Evolutionary conservation across 768 basidiomycete genomes (phyloP), one percentile per base, ranked within the genome.

Genomic region (Lyophyllum shimeji): DNA sequence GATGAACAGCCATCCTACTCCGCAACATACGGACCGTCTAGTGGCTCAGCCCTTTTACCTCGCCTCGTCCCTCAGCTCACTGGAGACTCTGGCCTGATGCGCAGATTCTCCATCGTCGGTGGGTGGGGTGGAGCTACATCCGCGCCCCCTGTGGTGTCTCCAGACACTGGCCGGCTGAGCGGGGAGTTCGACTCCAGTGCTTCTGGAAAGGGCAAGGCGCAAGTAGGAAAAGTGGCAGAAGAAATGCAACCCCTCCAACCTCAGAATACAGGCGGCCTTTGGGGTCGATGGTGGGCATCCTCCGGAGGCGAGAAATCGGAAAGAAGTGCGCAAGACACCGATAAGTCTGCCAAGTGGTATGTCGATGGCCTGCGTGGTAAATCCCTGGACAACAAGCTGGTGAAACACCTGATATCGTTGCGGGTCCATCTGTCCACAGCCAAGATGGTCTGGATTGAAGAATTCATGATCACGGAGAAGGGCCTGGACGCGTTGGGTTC

Each of bases 401-500:
- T 82, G 49, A 93, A 90, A 65, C 85, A 90, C 63, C 74, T 97
- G 1, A 88, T 93, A 42, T 84, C 87, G 1, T 76, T 98, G 17
- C 85, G 94, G 2, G 89, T 95, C 0, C 89, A 93, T 63, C 74
- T 97, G 1, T 91, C 93, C 2, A 95, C 93, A 0, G 90, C 89
- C 0, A 86, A 85, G 56, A 57, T 95, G 12, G 71, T 77, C 2
- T 95, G 93, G 84, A 85, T 94, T 48, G 78, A 86, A 60, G 84
- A 86, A 33, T 96, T 97, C 65, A 74, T 92, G n/a, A 74, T 76
- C 1, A 63, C 69, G 0, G 83, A 84, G 59, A 76, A 81, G 31
- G 95, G 95, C 0, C 70, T 95, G 53, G 82, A 84, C 50, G 78
- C 73, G 2, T 70, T 98, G 11, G 82, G 82, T 13, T 69, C 67